Evolutionary conservation across 495 filamentous ascomycete genomes (phyloP), one percentile per base, ranked within the genome.

Genomic region (Acidomyces sp.): DNA sequence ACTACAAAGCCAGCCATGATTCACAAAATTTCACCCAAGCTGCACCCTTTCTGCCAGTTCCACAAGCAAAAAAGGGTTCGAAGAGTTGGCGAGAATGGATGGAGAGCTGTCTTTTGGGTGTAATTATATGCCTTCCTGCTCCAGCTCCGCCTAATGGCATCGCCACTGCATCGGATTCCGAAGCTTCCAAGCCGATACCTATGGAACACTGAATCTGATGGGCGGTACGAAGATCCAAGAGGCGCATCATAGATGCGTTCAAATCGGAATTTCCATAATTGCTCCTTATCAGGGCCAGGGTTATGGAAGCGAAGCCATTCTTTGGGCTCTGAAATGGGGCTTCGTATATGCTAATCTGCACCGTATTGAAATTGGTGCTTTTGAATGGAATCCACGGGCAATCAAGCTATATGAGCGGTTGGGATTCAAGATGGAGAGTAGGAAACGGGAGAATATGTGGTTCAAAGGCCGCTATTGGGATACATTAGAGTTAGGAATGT

Each of bases 251-350:
- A 53, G 67, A 13, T 45, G 53, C 34, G 54, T 52, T 17, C 49
- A 54, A 28, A 37, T 70, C 20, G 60, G 61, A 9, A 58, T 70
- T 20, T 52, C 48, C 23, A 46, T 69, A 2, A 40, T 37, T 6
- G 40, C 40, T 10, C 37, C 32, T 3, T 54, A 61, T 26, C 63
- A 64, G 6, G 60, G 64, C 0, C 42, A 62, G 29, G 69, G 69
- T 9, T 74, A 70, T 34, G 70, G 67, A 2, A 41, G 45, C 10
- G 70, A 74, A 51, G 67, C 66, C 1, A 64, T 70, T 13, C 53
- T 57, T 25, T 72, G 68, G 69, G 55, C 40, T 7, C 21, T 71
- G 34, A 55, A 65, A 27, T 72, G 62, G 57, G 63, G 53, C 1
- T 71, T 71, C 44, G 37, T 46, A 29, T 49, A 55, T 31, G 58